A percentile compares a stretch with the other conserved stretches of the same genome.
These are phyloP conservation scores for Amphibolis antarctica DNA, from an alignment of 106 monocot species.

Conservation along the genomic window DNA sequence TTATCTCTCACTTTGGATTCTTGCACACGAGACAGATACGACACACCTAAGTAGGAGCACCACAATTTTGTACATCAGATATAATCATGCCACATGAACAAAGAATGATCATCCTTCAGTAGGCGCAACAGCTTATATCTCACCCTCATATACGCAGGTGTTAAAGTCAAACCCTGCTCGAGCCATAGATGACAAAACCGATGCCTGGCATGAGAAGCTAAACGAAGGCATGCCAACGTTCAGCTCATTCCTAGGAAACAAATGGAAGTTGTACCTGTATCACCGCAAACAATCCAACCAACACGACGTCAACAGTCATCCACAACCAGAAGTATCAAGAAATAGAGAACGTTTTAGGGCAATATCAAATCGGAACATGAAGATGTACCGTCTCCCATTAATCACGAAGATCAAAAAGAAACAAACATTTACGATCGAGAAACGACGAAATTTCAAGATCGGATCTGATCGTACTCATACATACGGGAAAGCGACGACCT, in stretches of 20 bases:
- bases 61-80: background rate
- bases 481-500: conserved; percentile 61
- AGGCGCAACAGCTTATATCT: conserved; percentile 4
- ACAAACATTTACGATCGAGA: background rate
- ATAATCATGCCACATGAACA: background rate
- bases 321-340: background rate
- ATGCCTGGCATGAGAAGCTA: conserved; percentile 77
- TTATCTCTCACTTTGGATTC: conserved; percentile 49
- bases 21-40: conserved; percentile 84
- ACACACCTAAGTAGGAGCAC: conserved; percentile 43
- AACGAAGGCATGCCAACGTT: conserved; percentile 74
- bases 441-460: too few species aligned
- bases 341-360: too few species aligned
- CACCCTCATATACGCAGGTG: conserved; percentile 73
- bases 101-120: too few species aligned
- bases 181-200: conserved; percentile 75
- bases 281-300: background rate
- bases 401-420: background rate
- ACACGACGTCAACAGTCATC: background rate
- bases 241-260: conserved; percentile 86
- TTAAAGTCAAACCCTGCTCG: conserved; percentile 94
- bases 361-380: too few species aligned
- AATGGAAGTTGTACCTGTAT: conserved; percentile 82
- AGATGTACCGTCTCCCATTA: too few species aligned
- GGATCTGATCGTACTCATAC: background rate